These are phyloP conservation scores for Tulasnella sp. DNA, from an alignment of 768 basidiomycete genomes.

Conservation along the genomic window DNA sequence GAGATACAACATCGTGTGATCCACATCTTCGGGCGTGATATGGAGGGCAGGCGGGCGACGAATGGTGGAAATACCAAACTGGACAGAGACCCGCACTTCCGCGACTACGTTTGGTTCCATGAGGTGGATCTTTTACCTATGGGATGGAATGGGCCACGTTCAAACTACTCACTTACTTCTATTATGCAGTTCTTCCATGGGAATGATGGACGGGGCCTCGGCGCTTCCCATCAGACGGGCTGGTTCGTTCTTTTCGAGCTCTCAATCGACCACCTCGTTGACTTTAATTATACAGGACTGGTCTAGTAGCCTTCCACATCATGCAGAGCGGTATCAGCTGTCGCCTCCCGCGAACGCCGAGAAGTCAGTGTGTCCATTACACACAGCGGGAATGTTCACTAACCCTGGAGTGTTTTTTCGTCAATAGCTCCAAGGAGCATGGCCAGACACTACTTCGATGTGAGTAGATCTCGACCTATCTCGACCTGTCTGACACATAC, in stretches of 20 bases:
- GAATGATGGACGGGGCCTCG: slow-evolving; percentile 83
- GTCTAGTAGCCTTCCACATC: slow-evolving; percentile 83
- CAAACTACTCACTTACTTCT: not conserved
- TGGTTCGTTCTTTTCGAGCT: slow-evolving; percentile 46
- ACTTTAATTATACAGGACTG: slow-evolving; percentile 46
- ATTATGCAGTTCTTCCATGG: slow-evolving; percentile 85
- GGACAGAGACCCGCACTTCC: slow-evolving; percentile 88
- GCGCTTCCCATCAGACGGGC: slow-evolving; percentile 97
- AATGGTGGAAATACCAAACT: slow-evolving; percentile 85
- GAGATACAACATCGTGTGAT: slow-evolving; percentile 99
- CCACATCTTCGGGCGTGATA: slow-evolving; percentile 92
- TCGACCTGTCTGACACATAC: slow-evolving; percentile 4
- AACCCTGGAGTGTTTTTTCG: slow-evolving; percentile 9
- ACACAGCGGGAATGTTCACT: not conserved
- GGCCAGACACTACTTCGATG: slow-evolving; percentile 91
- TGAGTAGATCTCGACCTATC: slow-evolving; percentile 32
- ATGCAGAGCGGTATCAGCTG: slow-evolving; percentile 83
- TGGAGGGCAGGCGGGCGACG: slow-evolving; percentile 73
- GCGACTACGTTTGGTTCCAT: slow-evolving; percentile 94
- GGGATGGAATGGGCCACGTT: not conserved
- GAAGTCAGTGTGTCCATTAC: slow-evolving; percentile 46
- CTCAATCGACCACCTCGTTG: not conserved
- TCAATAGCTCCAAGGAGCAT: slow-evolving; percentile 69
- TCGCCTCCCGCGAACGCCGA: slow-evolving; percentile 86
- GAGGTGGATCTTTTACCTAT: slow-evolving; percentile 45